Percentiles rank a stretch among this genome's conserved stretches.
Evolutionary conservation across 2,329 filamentous ascomycete genomes (phyloP).

Genomic region (Teratosphaeriaceae sp.): DNA sequence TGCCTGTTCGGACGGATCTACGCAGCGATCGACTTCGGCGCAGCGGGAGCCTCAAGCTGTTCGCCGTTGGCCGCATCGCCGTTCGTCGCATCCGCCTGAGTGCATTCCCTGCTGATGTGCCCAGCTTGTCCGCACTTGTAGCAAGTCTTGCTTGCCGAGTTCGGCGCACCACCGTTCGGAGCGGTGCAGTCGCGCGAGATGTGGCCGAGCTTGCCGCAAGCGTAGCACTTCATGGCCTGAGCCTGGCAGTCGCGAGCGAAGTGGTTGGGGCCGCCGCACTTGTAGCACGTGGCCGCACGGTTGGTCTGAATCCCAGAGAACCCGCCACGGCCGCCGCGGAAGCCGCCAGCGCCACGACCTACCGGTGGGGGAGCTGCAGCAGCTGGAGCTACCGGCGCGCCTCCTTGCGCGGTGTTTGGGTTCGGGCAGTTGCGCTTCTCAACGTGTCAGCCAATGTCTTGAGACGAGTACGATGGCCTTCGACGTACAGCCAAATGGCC

Average conservation of each 20-base stretch:
- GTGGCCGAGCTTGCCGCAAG: conserved; percentile 90
- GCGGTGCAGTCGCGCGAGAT: conserved; percentile 94
- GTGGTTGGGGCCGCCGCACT: conserved; percentile 83
- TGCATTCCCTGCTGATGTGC: conserved; percentile 94
- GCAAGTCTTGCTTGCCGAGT: conserved; percentile 91
- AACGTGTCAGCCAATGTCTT: conserved; percentile 10
- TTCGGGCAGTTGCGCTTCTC: conserved; percentile 72
- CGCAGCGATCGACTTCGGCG: conserved; percentile 39
- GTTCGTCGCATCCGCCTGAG: conserved; percentile 49
- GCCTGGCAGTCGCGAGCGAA: conserved; percentile 98
- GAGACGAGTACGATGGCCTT: background rate
- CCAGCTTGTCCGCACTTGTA: conserved; percentile 95
- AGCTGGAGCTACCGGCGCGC: conserved; percentile 2
- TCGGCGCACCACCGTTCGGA: conserved; percentile 89
- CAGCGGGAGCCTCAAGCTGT: conserved; percentile 32
- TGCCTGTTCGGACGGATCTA: conserved; percentile 30
- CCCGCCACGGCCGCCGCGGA: conserved; percentile 58
- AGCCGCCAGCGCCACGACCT: conserved; percentile 59
- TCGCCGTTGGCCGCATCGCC: conserved; percentile 21
- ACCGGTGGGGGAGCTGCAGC: conserved; percentile 29
- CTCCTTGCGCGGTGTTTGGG: conserved; percentile 59
- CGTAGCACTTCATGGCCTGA: conserved; percentile 97
- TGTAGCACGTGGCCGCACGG: conserved; percentile 60
- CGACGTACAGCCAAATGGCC: conserved; percentile 79
- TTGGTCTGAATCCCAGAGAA: conserved; percentile 57